Evolutionary conservation across 495 filamentous ascomycete genomes (phyloP).

Genomic region (Acidiella bohemica): DNA sequence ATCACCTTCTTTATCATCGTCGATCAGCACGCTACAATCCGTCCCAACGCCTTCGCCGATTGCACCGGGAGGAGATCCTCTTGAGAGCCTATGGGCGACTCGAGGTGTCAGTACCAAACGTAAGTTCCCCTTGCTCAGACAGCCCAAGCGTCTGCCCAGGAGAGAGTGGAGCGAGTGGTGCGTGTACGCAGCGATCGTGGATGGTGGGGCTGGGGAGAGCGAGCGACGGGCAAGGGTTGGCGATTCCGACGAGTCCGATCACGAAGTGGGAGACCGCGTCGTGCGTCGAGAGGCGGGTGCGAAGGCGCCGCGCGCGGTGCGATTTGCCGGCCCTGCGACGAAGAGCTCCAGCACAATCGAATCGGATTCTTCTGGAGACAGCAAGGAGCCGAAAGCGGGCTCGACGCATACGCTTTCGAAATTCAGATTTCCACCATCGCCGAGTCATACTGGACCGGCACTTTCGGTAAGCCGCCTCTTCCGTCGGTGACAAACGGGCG

Average conservation of each 20-base stretch:
- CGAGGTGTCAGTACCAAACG: conserved; percentile 10
- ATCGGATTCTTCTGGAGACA: conserved; percentile 1
- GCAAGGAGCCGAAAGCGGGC: background rate
- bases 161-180: conserved; percentile 3
- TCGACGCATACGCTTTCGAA: conserved; percentile 15
- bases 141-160: conserved; percentile 16
- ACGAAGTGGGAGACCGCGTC: background rate
- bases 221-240: background rate
- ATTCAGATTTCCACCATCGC: conserved; percentile 17
- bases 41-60: conserved; percentile 7
- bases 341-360: conserved; percentile 1
- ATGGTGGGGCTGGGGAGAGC: background rate
- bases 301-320: conserved; percentile 6
- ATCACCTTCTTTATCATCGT: conserved; percentile 16
- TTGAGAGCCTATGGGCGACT: background rate
- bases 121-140: conserved; percentile 13
- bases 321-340: conserved; percentile 4
- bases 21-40: conserved; percentile 11
- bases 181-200: conserved; percentile 17
- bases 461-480: conserved; percentile 17
- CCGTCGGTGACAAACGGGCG: no score
- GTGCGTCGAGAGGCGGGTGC: background rate
- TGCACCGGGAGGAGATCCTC: background rate
- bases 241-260: background rate
- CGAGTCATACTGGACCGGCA: conserved; percentile 8